Evolutionary conservation across 139 green algal genomes (phyloP), one percentile per base, ranked within the genome.

Genomic region (Chlamydomonas sp.): DNA sequence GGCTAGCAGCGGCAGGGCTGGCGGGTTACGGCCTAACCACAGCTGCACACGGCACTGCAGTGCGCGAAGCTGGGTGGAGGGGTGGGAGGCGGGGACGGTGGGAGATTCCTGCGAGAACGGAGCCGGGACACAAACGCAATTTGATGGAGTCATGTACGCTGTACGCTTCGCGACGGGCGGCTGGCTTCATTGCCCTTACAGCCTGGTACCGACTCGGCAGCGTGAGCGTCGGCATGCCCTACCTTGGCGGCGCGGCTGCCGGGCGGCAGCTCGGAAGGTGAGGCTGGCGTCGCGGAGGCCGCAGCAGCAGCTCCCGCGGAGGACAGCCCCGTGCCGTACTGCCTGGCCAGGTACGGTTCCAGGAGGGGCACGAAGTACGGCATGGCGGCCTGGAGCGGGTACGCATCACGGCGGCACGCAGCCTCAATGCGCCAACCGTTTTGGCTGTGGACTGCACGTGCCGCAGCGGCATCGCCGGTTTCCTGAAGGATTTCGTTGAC

Each of bases 341-440:
- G 75, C 75, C 77, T 63, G 8, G 17, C 58, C 74, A 88, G 64
- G 66, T 88, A 88, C 8, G 84, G 84, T 64, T 88, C 84, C 84
- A 88, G 57, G 3, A 88, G 74, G 7, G 84, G 84, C 4, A 88
- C 84, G 5, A 88, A 83, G 75, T 83, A 83, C 75, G 84, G 84
- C 84, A 88, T 77, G 6, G 84, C 84, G 57, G 74, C 84, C 84
- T 88, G 84, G 12, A 14, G 69, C 15, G 4, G 14, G 76, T 71
- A 71, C 66, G 12, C 12, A n/a, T n/a, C n/a, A n/a, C n/a, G n/a
- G n/a, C 64, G 64, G 64, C 64, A 7, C 7, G 64, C 64, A 7
- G 8, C 64, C 9, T 57, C n/a, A 31, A 12, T 5, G 4, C 5
- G 31, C 60, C 49, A 7, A 4, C 3, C 3, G n/a, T n/a, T n/a